Base-by-base conservation (phyloP, 2,329 filamentous ascomycete genomes). In the Cladosporium sp. region DNA sequence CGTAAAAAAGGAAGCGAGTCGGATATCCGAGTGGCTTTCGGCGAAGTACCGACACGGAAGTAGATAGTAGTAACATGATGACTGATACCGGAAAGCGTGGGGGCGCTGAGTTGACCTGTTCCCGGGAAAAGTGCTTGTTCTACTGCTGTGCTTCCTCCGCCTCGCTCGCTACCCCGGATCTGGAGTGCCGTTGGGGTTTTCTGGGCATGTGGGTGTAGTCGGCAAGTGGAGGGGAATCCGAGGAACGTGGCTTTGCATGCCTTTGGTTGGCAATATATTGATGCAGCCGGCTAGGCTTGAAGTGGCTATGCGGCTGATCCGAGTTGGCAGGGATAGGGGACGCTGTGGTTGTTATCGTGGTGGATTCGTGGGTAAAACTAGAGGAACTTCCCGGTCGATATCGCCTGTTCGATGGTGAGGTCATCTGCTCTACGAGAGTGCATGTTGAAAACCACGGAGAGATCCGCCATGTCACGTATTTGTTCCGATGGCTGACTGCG, bases 81-180 rank as follows among this genome's bases (percentile, higher is more conserved):
- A 53, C 26, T 53, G 48, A 53, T 26, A 18, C 54, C 54, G 56
- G 56, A 58, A 58, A 58, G 32, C 56, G 56, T 58, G 56, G 56
- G 56, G 56, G 56, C 28, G 28, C 11, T 21, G 39, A 23, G 23
- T 28, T 43, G 34, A 39, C 36, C 21, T 25, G 48, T 18, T 14
- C 16, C 21, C 13, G 11, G 13, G 23, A 26, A 51, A 51, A 25
- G 25, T 51, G 48, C 48, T 51, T 28, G 16, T 51, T 4, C 13
- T 39, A 18, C 36, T 39, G 18, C 18, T 56, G 26, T 28, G 26
- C 28, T 32, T 56, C 53, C 18, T n/a, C 28, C 10, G 10, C 30
- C 21, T 26, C 48, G 25, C 26, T 58, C 56, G 56, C 32, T 39
- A 36, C 56, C 56, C 56, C 56, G 56, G 56, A 58, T 46, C 56